These are phyloP conservation scores for Candida boleticola DNA, from an alignment of 805 yeast species.

Conservation along the genomic window DNA sequence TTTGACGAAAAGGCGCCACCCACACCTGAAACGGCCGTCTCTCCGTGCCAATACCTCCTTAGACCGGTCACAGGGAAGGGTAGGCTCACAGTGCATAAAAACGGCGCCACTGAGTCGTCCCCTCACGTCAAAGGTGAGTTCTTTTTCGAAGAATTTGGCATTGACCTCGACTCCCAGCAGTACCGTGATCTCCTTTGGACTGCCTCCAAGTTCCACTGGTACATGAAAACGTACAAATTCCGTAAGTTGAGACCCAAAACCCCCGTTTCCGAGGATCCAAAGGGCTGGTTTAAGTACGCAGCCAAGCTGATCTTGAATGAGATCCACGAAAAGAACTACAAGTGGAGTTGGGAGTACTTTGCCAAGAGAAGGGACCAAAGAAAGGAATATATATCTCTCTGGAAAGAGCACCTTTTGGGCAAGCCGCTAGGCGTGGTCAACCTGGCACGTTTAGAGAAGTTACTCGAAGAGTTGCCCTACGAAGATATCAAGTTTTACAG, in stretches of 20 bases:
- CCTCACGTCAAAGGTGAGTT: constrained; percentile 77
- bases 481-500: constrained; percentile 88
- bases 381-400: constrained; percentile 60
- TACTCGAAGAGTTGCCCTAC: constrained; percentile 61
- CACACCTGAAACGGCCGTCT: constrained; percentile 14
- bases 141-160: constrained; percentile 84
- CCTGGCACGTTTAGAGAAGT: constrained; percentile 19
- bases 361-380: constrained; percentile 71
- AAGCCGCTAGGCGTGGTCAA: not conserved
- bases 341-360: constrained; percentile 88
- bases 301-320: constrained; percentile 74
- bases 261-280: constrained; percentile 60
- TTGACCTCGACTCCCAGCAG: constrained; percentile 80
- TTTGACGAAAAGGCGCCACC: too few species aligned
- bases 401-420: constrained; percentile 57
- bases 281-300: constrained; percentile 79
- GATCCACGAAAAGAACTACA: constrained; percentile 74
- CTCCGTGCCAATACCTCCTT: constrained; percentile 57
- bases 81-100: constrained; percentile 73
- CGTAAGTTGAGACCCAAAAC: constrained; percentile 64
- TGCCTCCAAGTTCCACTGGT: constrained; percentile 78
- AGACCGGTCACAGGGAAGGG: constrained; percentile 91
- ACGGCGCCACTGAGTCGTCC: constrained; percentile 61
- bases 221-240: constrained; percentile 70
- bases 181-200: constrained; percentile 80